Evolutionary conservation across 805 yeast species (phyloP).

Genomic region (Yarrowia sp.): DNA sequence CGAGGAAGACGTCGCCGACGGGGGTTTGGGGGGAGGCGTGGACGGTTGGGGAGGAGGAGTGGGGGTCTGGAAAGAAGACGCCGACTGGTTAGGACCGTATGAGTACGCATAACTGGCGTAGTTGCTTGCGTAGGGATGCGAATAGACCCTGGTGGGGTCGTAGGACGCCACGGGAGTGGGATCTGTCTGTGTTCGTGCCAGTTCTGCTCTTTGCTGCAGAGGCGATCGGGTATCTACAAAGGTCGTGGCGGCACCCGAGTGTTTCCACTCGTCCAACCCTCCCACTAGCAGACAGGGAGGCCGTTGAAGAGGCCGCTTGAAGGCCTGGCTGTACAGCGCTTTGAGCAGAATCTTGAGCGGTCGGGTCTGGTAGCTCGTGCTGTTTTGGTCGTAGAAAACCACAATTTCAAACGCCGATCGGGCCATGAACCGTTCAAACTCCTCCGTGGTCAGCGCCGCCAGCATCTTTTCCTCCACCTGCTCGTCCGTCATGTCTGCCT

Average conservation of each 20-base stretch:
- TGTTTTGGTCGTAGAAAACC: constrained; percentile 65
- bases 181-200: constrained; percentile 39
- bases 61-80: no score
- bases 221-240: constrained; percentile 15
- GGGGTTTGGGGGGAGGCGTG: constrained; percentile 4
- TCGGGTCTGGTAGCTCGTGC: constrained; percentile 40
- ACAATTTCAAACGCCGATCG: constrained; percentile 67
- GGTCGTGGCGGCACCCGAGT: constrained; percentile 1
- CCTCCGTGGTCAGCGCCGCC: constrained; percentile 62
- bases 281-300: constrained; percentile 59
- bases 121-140: constrained; percentile 25
- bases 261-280: constrained; percentile 57
- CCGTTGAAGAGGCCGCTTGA: constrained; percentile 52
- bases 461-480: constrained; percentile 68
- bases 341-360: constrained; percentile 48
- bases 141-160: constrained; percentile 42
- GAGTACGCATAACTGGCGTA: constrained; percentile 18
- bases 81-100: constrained; percentile 2
- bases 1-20: constrained; percentile 1
- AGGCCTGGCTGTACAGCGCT: constrained; percentile 53
- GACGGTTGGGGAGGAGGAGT: constrained; percentile 4
- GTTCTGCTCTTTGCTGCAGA: constrained; percentile 40
- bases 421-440: constrained; percentile 59
- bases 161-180: constrained; percentile 31
- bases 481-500: constrained; percentile 60